Conservation (phyloP, 2,329 filamentous ascomycete species). For the Cercospora citrullina region DNA sequence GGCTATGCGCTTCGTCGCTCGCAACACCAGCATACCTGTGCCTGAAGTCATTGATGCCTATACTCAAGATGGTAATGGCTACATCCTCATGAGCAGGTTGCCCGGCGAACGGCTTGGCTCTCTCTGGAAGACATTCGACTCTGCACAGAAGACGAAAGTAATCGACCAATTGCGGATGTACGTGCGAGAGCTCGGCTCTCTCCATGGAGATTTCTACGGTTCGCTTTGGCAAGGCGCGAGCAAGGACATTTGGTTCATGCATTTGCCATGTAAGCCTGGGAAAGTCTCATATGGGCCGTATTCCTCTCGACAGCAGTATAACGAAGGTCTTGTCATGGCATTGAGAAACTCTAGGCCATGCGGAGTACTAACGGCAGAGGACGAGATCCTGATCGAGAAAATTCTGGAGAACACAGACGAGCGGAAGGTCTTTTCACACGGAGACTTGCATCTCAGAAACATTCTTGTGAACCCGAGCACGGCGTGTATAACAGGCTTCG, state of each 20-base stretch:
- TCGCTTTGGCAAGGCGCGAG: conserved; percentile 14
- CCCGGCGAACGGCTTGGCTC: background rate
- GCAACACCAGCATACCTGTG: conserved; percentile 16
- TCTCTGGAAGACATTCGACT: background rate
- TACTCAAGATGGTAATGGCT: conserved; percentile 3
- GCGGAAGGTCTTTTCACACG: conserved; percentile 1
- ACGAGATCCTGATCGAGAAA: background rate
- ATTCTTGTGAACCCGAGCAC: background rate
- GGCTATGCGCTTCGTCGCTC: conserved; percentile 17
- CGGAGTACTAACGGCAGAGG: background rate
- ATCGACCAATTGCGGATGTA: conserved; percentile 7
- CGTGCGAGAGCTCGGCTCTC: conserved; percentile 6
- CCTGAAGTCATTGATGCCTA: conserved; percentile 13
- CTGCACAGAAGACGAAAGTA: background rate
- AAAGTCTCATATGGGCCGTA: conserved; percentile 8
- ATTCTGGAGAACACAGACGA: background rate
- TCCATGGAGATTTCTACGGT: conserved; percentile 9
- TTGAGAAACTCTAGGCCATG: conserved; percentile 9
- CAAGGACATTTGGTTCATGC: conserved; percentile 16
- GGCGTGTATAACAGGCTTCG: background rate
- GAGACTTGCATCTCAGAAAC: conserved; percentile 1
- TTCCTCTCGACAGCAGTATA: conserved; percentile 14
- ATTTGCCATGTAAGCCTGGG: conserved; percentile 7
- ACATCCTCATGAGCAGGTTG: conserved; percentile 16
- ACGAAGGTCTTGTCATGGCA: conserved; percentile 14